Evolutionary conservation across 345 rosid genomes (phyloP), one percentile per base, ranked within the genome.

Genomic region (Turnera subulata): DNA sequence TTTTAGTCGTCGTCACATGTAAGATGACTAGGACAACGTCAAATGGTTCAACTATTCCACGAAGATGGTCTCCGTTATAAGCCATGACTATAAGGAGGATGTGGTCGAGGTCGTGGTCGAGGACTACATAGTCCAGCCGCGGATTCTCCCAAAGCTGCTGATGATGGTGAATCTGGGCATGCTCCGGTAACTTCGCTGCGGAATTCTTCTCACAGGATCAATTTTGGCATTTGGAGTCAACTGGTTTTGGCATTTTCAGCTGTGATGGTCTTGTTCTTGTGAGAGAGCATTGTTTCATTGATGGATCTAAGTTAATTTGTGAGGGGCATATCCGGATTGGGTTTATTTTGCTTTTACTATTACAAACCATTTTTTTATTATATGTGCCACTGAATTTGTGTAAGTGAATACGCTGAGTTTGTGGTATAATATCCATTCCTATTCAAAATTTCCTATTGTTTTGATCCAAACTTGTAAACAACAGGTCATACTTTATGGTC

Each of bases 101-200:
- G n/a, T n/a, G n/a, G n/a, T n/a, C n/a, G n/a, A n/a, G n/a, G n/a
- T n/a, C n/a, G n/a, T n/a, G n/a, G n/a, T n/a, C n/a, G n/a, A n/a
- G n/a, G n/a, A n/a, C 99, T 53, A 73, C 73, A 53, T 10, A 75
- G 76, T 61, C 78, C 89, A 2, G 64, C 78, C 15, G 91, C 96
- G 0, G 99, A 92, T 67, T 23, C 89, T 4, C 97, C 97, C 11
- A 45, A 78, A 65, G 25, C 82, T 38, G 42, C 76, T 38, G 80
- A 70, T 1, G 60, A 62, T 9, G 59, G 65, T 1, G 75, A 61
- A 0, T 55, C 32, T 11, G 61, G 66, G 12, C 56, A 44, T 24
- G 39, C 74, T 25, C 66, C 62, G 0, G 73, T 66, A 45, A 52
- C 10, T 26, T 9, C 61, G 15, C 32, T 59, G 17, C 58, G 58